These are phyloP conservation scores for Malus sylvestris DNA, from an alignment of 306 rosid genomes.

Conservation along the genomic window DNA sequence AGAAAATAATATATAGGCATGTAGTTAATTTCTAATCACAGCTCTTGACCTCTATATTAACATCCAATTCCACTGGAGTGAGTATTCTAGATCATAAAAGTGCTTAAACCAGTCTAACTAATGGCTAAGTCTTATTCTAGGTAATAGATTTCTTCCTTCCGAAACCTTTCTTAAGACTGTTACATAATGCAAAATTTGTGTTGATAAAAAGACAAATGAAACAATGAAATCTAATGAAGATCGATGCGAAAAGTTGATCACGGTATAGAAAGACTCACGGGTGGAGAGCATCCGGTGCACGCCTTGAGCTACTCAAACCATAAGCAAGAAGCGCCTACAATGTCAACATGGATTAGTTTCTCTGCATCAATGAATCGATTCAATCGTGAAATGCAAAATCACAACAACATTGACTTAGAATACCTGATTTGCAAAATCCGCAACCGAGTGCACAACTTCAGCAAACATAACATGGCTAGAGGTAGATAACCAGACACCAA, in stretches of 20 bases:
- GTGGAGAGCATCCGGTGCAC: slow-evolving; percentile 97
- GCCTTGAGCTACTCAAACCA: slow-evolving; percentile 93
- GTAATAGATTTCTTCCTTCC: neutral
- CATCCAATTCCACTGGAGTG: neutral
- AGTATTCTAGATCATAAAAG: neutral
- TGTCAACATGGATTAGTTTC: slow-evolving; percentile 30
- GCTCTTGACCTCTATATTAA: neutral
- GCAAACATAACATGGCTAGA: slow-evolving; percentile 95
- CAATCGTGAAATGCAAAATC: neutral
- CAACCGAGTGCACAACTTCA: slow-evolving; percentile 82
- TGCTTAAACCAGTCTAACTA: neutral
- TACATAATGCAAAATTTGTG: neutral
- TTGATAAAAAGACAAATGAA: neutral
- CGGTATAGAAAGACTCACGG: slow-evolving; percentile 57
- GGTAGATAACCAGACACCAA: slow-evolving; percentile 76
- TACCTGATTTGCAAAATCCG: slow-evolving; percentile 98
- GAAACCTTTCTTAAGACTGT: neutral
- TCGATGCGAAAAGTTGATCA: neutral
- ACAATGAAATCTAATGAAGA: neutral
- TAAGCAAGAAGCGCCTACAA: slow-evolving; percentile 96
- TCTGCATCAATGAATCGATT: slow-evolving; percentile 12
- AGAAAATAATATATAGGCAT: neutral
- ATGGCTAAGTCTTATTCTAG: neutral
- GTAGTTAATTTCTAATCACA: neutral
- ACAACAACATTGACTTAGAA: neutral